Base-by-base conservation (phyloP, 116 monocot genomes). In the Zostera marina region DNA sequence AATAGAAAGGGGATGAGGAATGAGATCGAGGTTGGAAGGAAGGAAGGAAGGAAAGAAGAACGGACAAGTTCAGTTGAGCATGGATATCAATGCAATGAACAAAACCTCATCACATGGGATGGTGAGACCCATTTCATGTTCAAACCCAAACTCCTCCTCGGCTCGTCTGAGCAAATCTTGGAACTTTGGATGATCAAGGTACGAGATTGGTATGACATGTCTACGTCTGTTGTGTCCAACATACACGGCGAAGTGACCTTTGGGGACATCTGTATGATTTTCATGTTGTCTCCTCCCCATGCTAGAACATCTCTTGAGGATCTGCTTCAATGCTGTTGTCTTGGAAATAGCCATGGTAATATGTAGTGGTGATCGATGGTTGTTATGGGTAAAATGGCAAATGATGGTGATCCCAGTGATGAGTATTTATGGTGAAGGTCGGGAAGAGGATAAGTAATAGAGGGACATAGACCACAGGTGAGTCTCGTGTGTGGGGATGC, bases 301-400 rank as follows among this genome's bases (percentile, higher is more conserved):
- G 32, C 32, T 88, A 11, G 88, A 88, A 59, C 83, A 88, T 56
- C 88, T 74, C 77, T 71, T 83, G 66, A 88, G 58, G 23, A 88
- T 88, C 69, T 83, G 80, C 73, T 80, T 83, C 73, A 88, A 68
- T 22, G 58, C 70, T 41, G 76, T 47, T 10, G 79, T 66, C 63
- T 79, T 78, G 5, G 59, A 4, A 38, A 76, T 75, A 53, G 70
- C 70, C 75, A 75, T 70, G 26, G 12, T 5, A 32, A 5, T 32
- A 32, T 5, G 32, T 32, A 32, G 32, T 32, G 0, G 32, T 32
- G 5, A 32, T n/a, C n/a, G n/a, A n/a, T n/a, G n/a, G n/a, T 32
- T 32, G 32, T 32, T 32, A 5, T 32, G n/a, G n/a, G n/a, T n/a
- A n/a, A n/a, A n/a, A n/a, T 32, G 32, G 0, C 32, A 32, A 32